Evolutionary conservation across 2,329 filamentous ascomycete genomes (phyloP).

Genomic region (Pyrenochaeta sp.): DNA sequence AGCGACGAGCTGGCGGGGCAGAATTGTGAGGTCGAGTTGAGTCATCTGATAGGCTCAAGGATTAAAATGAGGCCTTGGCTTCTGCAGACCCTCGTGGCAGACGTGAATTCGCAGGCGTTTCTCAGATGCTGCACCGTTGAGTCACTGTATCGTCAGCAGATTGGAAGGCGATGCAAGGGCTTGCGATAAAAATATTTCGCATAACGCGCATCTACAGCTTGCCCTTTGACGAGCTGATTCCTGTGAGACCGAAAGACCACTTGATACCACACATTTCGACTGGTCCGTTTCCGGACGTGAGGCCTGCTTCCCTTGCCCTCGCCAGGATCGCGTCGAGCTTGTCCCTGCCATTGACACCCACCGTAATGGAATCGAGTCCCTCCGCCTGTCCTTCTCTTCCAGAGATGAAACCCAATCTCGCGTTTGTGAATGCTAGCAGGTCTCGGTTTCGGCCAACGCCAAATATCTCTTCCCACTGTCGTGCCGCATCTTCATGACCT

Average conservation of each 20-base stretch:
- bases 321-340: constrained; percentile 42
- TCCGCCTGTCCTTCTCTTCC: constrained; percentile 43
- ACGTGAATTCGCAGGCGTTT: not conserved
- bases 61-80: not conserved
- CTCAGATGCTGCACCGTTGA: not conserved
- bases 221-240: constrained; percentile 15
- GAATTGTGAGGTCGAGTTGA: not conserved
- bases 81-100: constrained; percentile 1
- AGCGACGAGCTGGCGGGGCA: not conserved
- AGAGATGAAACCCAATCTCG: constrained; percentile 46
- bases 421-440: constrained; percentile 47
- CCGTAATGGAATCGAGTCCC: constrained; percentile 49
- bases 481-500: constrained; percentile 46
- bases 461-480: constrained; percentile 53
- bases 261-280: constrained; percentile 50
- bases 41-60: too few relatives aligned
- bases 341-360: constrained; percentile 47
- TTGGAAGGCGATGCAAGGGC: too few relatives aligned
- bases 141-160: not conserved
- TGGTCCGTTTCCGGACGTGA: constrained; percentile 41
- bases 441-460: constrained; percentile 51
- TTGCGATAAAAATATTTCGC: not conserved
- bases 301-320: constrained; percentile 38
- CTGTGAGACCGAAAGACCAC: constrained; percentile 46
- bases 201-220: constrained; percentile 27